Evolutionary conservation across 805 yeast genomes (phyloP).

Genomic region (Suhomyces prunicola): DNA sequence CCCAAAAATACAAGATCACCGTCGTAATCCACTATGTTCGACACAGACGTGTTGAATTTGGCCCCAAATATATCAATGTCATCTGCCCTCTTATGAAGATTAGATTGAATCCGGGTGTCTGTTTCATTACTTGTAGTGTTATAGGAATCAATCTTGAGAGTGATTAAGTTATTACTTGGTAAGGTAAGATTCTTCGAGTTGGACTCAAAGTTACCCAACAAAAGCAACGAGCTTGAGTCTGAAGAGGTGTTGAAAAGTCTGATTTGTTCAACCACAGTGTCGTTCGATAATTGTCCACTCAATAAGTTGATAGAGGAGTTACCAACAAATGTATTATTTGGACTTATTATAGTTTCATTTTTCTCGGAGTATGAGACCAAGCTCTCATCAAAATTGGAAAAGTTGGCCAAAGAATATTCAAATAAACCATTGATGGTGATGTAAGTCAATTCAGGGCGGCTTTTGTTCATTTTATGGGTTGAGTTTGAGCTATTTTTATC

Average conservation of each 20-base stretch:
- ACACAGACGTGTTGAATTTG: constrained; percentile 27
- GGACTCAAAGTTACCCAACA: constrained; percentile 47
- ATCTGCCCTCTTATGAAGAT: constrained; percentile 17
- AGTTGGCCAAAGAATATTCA: constrained; percentile 74
- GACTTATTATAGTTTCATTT: constrained; percentile 22
- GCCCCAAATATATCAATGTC: constrained; percentile 23
- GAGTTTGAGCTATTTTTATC: constrained; percentile 24
- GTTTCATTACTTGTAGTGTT: constrained; percentile 33
- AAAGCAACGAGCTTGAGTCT: constrained; percentile 34
- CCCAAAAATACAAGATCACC: constrained; percentile 30
- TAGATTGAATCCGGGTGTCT: constrained; percentile 9
- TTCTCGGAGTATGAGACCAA: constrained; percentile 21
- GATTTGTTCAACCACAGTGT: constrained; percentile 36
- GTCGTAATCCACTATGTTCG: constrained; percentile 17
- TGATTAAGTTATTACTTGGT: constrained; percentile 25
- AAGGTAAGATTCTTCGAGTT: constrained; percentile 27
- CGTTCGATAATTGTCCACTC: constrained; percentile 25
- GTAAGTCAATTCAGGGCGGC: constrained; percentile 14
- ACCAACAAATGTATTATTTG: constrained; percentile 36
- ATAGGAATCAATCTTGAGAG: constrained; percentile 25
- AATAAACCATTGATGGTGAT: constrained; percentile 70
- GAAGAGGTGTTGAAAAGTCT: constrained; percentile 12
- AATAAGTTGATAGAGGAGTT: constrained; percentile 38
- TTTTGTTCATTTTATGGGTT: constrained; percentile 12
- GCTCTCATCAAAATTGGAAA: constrained; percentile 36